Percentiles rank a stretch among this genome's conserved stretches.
phyloP scores from a whole-genome alignment of 225 moss, liverwort and hornwort genomes.

The Rhytidiadelphus loreus region DNA sequence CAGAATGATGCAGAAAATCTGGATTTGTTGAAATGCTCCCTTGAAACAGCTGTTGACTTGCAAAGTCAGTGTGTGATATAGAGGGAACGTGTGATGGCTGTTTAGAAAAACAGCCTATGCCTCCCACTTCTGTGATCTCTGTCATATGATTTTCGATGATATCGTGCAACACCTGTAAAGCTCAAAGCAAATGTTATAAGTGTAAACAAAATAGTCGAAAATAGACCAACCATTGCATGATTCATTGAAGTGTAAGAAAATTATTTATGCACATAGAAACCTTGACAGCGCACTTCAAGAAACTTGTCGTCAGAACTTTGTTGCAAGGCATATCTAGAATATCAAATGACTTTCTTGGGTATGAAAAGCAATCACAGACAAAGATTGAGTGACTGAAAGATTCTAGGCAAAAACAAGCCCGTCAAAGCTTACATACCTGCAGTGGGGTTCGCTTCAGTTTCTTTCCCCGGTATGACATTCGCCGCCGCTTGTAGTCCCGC shows the following conservation, averaged over 20 bases:
- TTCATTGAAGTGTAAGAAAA: neutral
- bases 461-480: slow-evolving; percentile 95
- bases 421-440: slow-evolving; percentile 34
- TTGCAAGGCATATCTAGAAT: neutral
- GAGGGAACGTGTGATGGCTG: slow-evolving; percentile 10
- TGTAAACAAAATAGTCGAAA: neutral
- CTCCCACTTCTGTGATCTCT: slow-evolving; percentile 77
- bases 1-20: slow-evolving; percentile 6
- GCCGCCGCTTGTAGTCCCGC: slow-evolving; percentile 93
- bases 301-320: neutral
- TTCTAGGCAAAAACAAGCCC: neutral
- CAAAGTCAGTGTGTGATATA: neutral
- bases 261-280: neutral
- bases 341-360: neutral
- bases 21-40: neutral
- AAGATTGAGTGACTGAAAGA: neutral
- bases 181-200: neutral
- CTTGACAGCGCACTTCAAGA: neutral
- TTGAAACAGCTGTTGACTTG: slow-evolving; percentile 4
- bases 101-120: slow-evolving; percentile 78
- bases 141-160: slow-evolving; percentile 91
- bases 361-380: neutral
- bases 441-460: slow-evolving; percentile 70
- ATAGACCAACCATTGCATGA: neutral
- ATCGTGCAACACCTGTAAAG: slow-evolving; percentile 73